These are phyloP conservation scores for Elongisporangium senticosum DNA, from an alignment of 352 stramenopile genomes.

Conservation along the genomic window DNA sequence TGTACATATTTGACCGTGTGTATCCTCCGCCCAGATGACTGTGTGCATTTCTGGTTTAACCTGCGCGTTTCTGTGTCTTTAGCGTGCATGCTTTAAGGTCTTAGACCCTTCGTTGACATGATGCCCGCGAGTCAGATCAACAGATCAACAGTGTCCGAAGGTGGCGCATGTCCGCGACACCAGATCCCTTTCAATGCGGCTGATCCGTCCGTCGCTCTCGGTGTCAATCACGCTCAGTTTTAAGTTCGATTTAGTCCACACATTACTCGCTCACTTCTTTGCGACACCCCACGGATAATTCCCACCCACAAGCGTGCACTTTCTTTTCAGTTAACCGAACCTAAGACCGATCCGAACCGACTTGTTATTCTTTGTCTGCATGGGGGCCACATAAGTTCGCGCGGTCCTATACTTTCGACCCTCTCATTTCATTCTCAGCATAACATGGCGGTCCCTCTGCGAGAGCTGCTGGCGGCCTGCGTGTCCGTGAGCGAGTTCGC, in stretches of 20 bases:
- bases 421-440: slow-evolving; percentile 13
- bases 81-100: neutral
- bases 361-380: slow-evolving; percentile 3
- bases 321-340: slow-evolving; percentile 1
- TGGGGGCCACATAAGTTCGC: neutral
- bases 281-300: neutral
- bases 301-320: neutral
- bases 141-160: neutral
- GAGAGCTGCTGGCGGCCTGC: slow-evolving; percentile 48
- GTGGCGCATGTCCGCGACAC: neutral
- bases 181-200: neutral
- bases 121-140: neutral
- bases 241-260: neutral
- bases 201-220: neutral
- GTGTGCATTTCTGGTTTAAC: neutral
- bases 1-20: neutral
- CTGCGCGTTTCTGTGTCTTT: neutral
- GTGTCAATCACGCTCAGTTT: neutral
- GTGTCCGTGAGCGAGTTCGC: slow-evolving; percentile 46
- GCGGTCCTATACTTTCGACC: slow-evolving; percentile 2
- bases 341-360: neutral
- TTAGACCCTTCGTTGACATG: neutral
- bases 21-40: neutral
- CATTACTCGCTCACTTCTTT: neutral
- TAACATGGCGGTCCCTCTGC: slow-evolving; percentile 16